Evolutionary conservation across 805 yeast species (phyloP), one percentile per base, ranked within the genome.

Genomic region (Pachysolen tannophilus): DNA sequence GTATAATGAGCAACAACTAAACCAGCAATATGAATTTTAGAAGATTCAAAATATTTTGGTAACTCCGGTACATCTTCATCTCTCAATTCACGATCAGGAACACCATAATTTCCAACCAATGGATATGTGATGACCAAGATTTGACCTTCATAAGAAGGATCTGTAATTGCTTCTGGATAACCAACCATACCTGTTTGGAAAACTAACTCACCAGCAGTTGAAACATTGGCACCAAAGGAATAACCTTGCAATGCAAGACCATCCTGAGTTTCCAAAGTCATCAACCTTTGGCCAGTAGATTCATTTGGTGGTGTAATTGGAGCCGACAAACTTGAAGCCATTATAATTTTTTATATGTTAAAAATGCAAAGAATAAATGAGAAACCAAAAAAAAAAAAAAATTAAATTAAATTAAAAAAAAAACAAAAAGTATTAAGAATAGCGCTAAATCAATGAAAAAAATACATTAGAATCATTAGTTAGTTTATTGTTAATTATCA

Each of bases 181-280:
- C 98, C 98, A 49, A 92, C 97, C 96, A 92, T 88, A 69, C 98
- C 97, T 44, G 98, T 92, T 65, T 94, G 97, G 77, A 92, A 92
- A 42, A 92, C 98, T 51, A 94, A 76, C 67, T 92, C 98, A 72
- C 98, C 98, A 38, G 97, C 94, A 38, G 78, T 76, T 18, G 95
- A 60, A 41, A 70, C 75, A 43, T 80, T 80, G 37, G 97, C 95
- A 70, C 98, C 98, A 53, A 92, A 92, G 15, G 97, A 90, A 67
- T 82, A 86, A 64, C 98, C 98, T 63, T 86, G 92, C 49, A 90
- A 71, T 39, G 79, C 75, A 44, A 77, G 61, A 48, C 96, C 96
- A 58, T 84, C 87, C 50, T 82, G 82, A 49, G 92, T 75, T 63
- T 88, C 95, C 57, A 88, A 75, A 41, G 94, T 80, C 72, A 85